Percentiles rank a stretch among this genome's conserved stretches.
Evolutionary conservation across 73 alveolate genomes (phyloP).

Genomic region (Paramecium octaurelia): DNA sequence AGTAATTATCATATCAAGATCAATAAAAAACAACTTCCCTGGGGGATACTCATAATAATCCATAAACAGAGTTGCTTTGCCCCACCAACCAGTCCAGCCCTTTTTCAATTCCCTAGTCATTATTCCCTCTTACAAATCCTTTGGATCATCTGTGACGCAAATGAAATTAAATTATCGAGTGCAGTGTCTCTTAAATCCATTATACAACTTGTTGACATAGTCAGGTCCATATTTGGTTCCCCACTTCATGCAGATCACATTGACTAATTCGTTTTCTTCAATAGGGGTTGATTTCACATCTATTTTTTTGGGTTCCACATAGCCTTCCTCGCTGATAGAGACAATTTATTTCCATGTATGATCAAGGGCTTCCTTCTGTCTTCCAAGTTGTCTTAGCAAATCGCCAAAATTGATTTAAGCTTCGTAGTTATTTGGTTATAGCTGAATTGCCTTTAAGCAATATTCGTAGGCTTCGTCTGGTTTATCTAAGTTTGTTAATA

Average conservation of each 20-base stretch:
- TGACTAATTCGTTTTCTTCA: constrained; percentile 5
- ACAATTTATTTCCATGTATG: constrained; percentile 62
- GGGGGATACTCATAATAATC: constrained; percentile 52
- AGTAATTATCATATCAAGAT: constrained; percentile 80
- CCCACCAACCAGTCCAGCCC: constrained; percentile 85
- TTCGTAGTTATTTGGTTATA: constrained; percentile 61
- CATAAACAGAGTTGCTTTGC: constrained; percentile 72
- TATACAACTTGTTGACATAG: constrained; percentile 73
- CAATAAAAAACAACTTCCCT: constrained; percentile 68
- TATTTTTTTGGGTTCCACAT: constrained; percentile 40
- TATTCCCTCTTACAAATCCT: constrained; percentile 68
- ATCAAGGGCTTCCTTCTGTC: constrained; percentile 68
- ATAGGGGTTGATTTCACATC: neutral
- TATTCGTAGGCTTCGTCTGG: constrained; percentile 59
- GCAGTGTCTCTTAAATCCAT: constrained; percentile 65
- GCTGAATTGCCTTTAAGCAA: constrained; percentile 63
- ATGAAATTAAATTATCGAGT: constrained; percentile 54
- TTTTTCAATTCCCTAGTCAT: constrained; percentile 51
- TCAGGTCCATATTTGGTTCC: constrained; percentile 80
- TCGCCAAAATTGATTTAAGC: constrained; percentile 73
- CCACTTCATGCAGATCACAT: constrained; percentile 77
- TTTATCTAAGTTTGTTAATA: constrained; percentile 53
- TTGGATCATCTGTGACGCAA: constrained; percentile 77
- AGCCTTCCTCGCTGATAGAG: neutral
- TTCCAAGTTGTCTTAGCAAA: constrained; percentile 70